phyloP scores from a whole-genome alignment of 768 basidiomycete genomes.

The Collybia sp. region DNA sequence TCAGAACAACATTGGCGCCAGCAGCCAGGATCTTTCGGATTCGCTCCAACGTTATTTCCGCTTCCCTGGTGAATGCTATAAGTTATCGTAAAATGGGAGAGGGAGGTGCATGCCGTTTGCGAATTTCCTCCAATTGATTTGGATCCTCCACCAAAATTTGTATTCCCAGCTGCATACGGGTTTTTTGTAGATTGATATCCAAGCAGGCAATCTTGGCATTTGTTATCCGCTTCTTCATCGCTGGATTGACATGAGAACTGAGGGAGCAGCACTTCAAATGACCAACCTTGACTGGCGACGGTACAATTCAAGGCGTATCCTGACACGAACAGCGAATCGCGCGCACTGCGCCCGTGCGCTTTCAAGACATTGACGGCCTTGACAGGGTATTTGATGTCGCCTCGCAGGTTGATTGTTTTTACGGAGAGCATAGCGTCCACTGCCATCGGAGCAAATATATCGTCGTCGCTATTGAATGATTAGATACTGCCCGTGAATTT shows the following conservation, averaged over 20 bases:
- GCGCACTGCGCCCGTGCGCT: slow-evolving; percentile 92
- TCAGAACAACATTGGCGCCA: slow-evolving; percentile 95
- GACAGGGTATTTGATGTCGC: slow-evolving; percentile 97
- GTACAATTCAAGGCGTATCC: slow-evolving; percentile 99
- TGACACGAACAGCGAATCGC: slow-evolving; percentile 91
- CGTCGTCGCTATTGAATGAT: slow-evolving; percentile 73
- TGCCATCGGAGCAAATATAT: slow-evolving; percentile 97
- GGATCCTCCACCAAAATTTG: slow-evolving; percentile 98
- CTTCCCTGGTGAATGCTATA: slow-evolving; percentile 54
- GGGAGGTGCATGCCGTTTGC: slow-evolving; percentile 61
- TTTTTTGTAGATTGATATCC: slow-evolving; percentile 95
- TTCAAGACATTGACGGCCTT: slow-evolving; percentile 99
- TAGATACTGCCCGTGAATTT: neutral
- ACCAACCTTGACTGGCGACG: slow-evolving; percentile 93
- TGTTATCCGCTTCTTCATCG: slow-evolving; percentile 93
- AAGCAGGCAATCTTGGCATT: slow-evolving; percentile 98
- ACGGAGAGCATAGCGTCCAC: slow-evolving; percentile 99
- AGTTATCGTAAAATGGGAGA: too few relatives aligned
- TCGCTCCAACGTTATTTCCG: slow-evolving; percentile 93
- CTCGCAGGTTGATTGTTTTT: slow-evolving; percentile 87
- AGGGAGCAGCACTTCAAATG: neutral
- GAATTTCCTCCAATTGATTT: slow-evolving; percentile 92
- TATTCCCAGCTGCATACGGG: slow-evolving; percentile 95
- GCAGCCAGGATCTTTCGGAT: slow-evolving; percentile 94
- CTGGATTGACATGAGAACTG: slow-evolving; percentile 32